Percentiles rank a stretch among this genome's conserved stretches.
Evolutionary conservation across 352 stramenopile species (phyloP).

Genomic region (Phytophthora palmivora): DNA sequence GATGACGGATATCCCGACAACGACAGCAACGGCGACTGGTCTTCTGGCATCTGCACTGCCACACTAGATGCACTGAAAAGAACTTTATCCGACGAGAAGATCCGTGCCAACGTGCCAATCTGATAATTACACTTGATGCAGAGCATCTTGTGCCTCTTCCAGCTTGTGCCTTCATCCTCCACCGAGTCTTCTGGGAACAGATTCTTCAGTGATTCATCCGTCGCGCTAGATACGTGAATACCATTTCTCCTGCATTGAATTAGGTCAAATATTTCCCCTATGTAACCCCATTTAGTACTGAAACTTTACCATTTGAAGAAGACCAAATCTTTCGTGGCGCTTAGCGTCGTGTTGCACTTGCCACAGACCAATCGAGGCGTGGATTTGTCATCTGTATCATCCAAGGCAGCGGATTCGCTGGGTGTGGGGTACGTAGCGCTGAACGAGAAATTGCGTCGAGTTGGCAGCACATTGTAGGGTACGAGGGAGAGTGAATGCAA

Average conservation of each 20-base stretch:
- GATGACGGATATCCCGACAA: slow-evolving; percentile 81
- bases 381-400: slow-evolving; percentile 47
- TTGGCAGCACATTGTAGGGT: neutral
- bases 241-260: slow-evolving; percentile 54
- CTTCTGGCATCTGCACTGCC: slow-evolving; percentile 75
- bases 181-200: slow-evolving; percentile 53
- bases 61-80: slow-evolving; percentile 72
- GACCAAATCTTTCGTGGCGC: slow-evolving; percentile 67
- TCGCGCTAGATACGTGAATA: slow-evolving; percentile 76
- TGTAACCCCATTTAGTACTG: neutral
- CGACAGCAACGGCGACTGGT: slow-evolving; percentile 76
- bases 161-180: slow-evolving; percentile 39
- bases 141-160: slow-evolving; percentile 75
- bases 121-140: slow-evolving; percentile 72
- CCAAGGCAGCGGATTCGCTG: slow-evolving; percentile 54
- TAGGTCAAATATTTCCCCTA: neutral
- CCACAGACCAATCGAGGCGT: slow-evolving; percentile 66
- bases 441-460: slow-evolving; percentile 46
- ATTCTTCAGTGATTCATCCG: slow-evolving; percentile 66
- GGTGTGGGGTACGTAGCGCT: slow-evolving; percentile 66
- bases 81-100: slow-evolving; percentile 76
- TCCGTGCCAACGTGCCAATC: slow-evolving; percentile 62
- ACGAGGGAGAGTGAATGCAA: slow-evolving; percentile 18
- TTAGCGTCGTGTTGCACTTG: slow-evolving; percentile 72
- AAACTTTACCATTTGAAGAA: slow-evolving; percentile 75